Percentiles rank a stretch among this genome's conserved stretches.
These are phyloP conservation scores for Hortaea sp. DNA, from an alignment of 2,329 filamentous ascomycete species.

Conservation along the genomic window DNA sequence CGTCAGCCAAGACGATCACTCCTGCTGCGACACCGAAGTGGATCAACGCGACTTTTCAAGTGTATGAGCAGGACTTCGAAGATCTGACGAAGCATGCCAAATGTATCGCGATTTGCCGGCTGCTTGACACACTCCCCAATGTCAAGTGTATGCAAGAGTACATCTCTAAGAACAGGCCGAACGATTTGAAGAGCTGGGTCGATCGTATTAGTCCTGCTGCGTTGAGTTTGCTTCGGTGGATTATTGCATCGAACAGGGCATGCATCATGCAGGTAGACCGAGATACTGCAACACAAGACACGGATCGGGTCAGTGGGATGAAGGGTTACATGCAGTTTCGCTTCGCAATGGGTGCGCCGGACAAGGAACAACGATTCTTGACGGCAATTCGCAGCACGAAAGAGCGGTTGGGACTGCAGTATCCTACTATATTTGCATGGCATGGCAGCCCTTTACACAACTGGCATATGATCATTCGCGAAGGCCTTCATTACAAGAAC, in stretches of 20 bases:
- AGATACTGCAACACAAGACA: conserved; percentile 4
- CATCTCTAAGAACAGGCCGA: conserved; percentile 28
- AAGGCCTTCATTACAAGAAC: conserved; percentile 64
- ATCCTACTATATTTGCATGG: conserved; percentile 74
- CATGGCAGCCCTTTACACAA: conserved; percentile 69
- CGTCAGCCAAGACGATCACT: conserved; percentile 1
- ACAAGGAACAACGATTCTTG: conserved; percentile 71
- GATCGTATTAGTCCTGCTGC: conserved; percentile 55
- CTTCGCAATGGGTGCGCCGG: conserved; percentile 77
- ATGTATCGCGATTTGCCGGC: conserved; percentile 38
- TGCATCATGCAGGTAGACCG: conserved; percentile 68
- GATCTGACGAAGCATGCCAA: conserved; percentile 39
- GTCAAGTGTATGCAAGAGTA: conserved; percentile 49
- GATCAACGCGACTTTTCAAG: conserved; percentile 24
- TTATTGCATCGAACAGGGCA: conserved; percentile 80
- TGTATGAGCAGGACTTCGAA: conserved; percentile 51
- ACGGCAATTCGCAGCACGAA: conserved; percentile 46
- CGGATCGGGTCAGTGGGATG: conserved; percentile 51
- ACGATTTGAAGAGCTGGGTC: conserved; percentile 42
- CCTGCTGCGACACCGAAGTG: conserved; percentile 19
- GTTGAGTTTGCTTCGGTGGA: conserved; percentile 67
- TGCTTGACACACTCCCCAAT: conserved; percentile 51
- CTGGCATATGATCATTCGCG: conserved; percentile 83
- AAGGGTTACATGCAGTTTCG: conserved; percentile 67
- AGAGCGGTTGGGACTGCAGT: conserved; percentile 29